phyloP scores from a whole-genome alignment of 352 stramenopile genomes.

The Thraustotheca clavata region DNA sequence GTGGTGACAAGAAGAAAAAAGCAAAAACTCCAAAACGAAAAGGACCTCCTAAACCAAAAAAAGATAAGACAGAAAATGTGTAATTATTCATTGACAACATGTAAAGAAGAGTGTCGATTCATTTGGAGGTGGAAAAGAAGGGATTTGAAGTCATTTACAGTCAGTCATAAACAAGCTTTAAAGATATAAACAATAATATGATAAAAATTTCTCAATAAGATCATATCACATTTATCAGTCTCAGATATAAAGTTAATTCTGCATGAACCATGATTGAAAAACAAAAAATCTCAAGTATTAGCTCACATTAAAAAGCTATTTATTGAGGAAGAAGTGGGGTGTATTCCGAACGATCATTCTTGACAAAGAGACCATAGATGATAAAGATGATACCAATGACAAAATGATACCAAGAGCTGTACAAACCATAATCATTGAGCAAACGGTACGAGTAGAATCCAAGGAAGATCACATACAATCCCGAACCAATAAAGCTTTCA shows the following conservation, averaged over 20 bases:
- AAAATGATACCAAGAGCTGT: conserved; percentile 18
- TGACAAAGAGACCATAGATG: conserved; percentile 17
- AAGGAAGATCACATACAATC: conserved; percentile 21
- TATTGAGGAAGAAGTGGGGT: conserved; percentile 18
- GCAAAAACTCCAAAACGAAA: conserved; percentile 29
- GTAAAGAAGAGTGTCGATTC: no score
- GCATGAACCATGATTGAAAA: background rate
- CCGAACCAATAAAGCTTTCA: conserved; percentile 16
- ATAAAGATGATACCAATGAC: conserved; percentile 14
- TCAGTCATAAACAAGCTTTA: no score
- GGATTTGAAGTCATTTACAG: no score
- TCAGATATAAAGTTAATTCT: no score
- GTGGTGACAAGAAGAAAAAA: background rate
- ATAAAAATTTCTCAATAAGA: no score
- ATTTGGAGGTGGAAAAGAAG: no score
- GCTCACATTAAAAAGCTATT: background rate
- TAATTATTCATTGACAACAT: background rate
- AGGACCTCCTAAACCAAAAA: conserved; percentile 30
- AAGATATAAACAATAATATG: no score
- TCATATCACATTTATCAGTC: no score
- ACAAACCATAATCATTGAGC: conserved; percentile 21
- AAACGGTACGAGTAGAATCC: conserved; percentile 22
- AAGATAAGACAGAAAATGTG: conserved; percentile 7
- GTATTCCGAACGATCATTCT: conserved; percentile 15
- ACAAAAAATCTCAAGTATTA: no score